phyloP scores from a whole-genome alignment of 345 rosid genomes.

The Iberis pinnata region DNA sequence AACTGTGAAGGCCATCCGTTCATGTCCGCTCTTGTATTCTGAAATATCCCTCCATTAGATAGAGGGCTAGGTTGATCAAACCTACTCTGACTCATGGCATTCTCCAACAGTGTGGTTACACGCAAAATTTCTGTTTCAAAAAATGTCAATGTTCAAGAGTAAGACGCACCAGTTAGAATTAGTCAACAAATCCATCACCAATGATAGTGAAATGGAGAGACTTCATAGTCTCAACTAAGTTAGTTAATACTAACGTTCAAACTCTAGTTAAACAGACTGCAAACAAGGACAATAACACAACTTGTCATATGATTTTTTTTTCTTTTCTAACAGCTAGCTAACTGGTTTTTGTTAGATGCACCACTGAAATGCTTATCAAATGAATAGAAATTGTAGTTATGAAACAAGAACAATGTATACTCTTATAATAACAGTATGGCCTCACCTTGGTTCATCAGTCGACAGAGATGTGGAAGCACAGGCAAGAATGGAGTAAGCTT shows the following conservation, averaged over 20 bases:
- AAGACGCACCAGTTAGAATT: slow-evolving; percentile 93
- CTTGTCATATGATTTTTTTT: neutral
- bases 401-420: slow-evolving; percentile 5
- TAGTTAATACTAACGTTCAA: slow-evolving; percentile 32
- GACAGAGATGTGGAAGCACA: slow-evolving; percentile 58
- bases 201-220: slow-evolving; percentile 55
- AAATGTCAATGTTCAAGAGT: slow-evolving; percentile 94
- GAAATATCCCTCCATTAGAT: slow-evolving; percentile 87
- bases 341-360: neutral
- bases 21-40: slow-evolving; percentile 92
- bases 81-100: slow-evolving; percentile 98
- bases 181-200: slow-evolving; percentile 59
- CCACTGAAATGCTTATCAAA: slow-evolving; percentile 5
- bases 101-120: slow-evolving; percentile 99
- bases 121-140: slow-evolving; percentile 98
- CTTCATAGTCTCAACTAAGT: slow-evolving; percentile 46
- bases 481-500: slow-evolving; percentile 69
- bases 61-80: slow-evolving; percentile 97
- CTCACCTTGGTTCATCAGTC: slow-evolving; percentile 81
- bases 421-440: slow-evolving; percentile 19
- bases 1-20: slow-evolving; percentile 91
- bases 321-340: slow-evolving; percentile 13
- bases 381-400: neutral
- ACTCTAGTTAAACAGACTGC: slow-evolving; percentile 25
- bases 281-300: slow-evolving; percentile 15